Percentiles rank a stretch among this genome's conserved stretches.
phyloP scores from a whole-genome alignment of 371 early-diverging fungal genomes.

The Mucor velutinosus region DNA sequence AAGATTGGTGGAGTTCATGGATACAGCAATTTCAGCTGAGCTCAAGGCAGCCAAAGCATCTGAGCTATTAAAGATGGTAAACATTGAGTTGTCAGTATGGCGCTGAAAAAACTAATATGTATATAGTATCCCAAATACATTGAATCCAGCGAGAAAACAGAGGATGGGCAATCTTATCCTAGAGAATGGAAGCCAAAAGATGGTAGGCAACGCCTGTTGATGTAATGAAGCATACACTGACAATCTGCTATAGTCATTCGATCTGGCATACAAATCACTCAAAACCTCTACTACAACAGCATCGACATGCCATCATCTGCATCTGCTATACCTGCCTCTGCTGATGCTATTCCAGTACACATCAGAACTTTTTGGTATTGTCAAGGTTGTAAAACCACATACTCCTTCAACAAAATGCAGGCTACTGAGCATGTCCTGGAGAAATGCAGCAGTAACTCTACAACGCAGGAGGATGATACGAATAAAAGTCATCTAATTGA shows the following conservation, averaged over 20 bases:
- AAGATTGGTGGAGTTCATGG: slow-evolving; percentile 35
- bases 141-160: slow-evolving; percentile 8
- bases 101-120: too few relatives aligned
- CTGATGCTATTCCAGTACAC: slow-evolving; percentile 25
- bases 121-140: slow-evolving; percentile 45
- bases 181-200: slow-evolving; percentile 47
- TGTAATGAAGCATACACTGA: background rate
- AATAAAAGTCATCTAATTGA: background rate
- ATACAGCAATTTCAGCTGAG: slow-evolving; percentile 48
- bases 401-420: slow-evolving; percentile 14
- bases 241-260: slow-evolving; percentile 25
- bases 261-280: slow-evolving; percentile 41
- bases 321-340: slow-evolving; percentile 28
- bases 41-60: slow-evolving; percentile 42
- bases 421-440: slow-evolving; percentile 13
- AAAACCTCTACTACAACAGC: slow-evolving; percentile 36
- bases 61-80: slow-evolving; percentile 50
- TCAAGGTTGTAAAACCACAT: slow-evolving; percentile 20
- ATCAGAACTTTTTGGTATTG: slow-evolving; percentile 46
- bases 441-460: background rate
- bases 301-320: slow-evolving; percentile 38
- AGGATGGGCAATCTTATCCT: slow-evolving; percentile 26
- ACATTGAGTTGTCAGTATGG: too few relatives aligned
- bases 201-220: slow-evolving; percentile 21
- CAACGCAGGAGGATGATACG: background rate